Evolutionary conservation across 2,329 filamentous ascomycete genomes (phyloP), one percentile per base, ranked within the genome.

Genomic region (Exophiala mesophila): DNA sequence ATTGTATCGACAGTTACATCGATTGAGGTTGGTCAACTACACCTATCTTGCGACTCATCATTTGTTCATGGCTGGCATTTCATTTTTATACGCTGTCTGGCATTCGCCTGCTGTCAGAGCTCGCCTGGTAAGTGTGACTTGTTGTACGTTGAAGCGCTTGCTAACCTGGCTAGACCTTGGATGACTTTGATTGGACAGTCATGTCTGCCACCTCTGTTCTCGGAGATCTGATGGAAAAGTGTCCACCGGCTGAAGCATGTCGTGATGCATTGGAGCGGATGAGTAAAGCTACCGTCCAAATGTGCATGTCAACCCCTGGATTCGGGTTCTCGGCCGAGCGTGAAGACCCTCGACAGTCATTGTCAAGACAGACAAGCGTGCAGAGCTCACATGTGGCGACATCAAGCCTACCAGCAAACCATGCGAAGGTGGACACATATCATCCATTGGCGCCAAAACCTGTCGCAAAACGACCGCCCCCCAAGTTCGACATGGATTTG

Each of bases 151-250:
- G 21, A 6, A 34, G 5, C 3, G 39, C 17, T 35, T 43, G 21
- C 49, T 55, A 23, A 57, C 35, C 36, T 17, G 4, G 45, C 41
- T 48, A 76, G 73, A 86, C 84, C 5, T 84, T 95, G 68, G 89
- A 97, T 58, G 90, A 97, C 61, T 88, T 97, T n/a, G 90, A 97
- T 61, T 95, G 95, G 57, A 97, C 90, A 1, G 86, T 97, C 6
- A 73, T 96, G 36, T 88, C 89, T 6, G 90, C 89, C 16, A 96
- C 88, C 36, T 96, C 90, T 2, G 88, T 97, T 6, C 81, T 97
- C 31, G 83, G 81, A 4, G 92, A 96, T 59, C 74, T 97, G 50
- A 89, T 94, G 53, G 86, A 94, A 54, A 95, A 95, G 63, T 97
- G 92, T 55, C 89, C 90, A 0, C 90, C 90, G 0, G 90, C 90